Evolutionary conservation across 139 green algal species (phyloP), one percentile per base, ranked within the genome.

Genomic region (Coelastrella sp.): DNA sequence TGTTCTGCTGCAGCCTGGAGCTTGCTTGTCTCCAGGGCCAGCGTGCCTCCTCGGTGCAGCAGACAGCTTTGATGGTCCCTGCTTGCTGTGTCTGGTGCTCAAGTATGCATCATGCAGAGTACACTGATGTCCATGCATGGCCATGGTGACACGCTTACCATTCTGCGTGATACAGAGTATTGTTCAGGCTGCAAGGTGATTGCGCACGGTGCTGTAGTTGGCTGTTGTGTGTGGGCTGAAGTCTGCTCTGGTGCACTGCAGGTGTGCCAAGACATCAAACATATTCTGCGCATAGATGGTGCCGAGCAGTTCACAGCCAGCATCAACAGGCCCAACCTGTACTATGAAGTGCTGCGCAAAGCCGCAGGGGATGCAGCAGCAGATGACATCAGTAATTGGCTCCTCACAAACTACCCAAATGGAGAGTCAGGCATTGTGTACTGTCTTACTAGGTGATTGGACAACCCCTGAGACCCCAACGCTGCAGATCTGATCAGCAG

Each of bases 351-450:
- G 32, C 30, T 34, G 27, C 64, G 48, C 30, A 93, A 93, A 83
- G 79, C 89, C 5, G 83, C 68, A 0, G 62, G 37, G 4, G 38
- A 68, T 9, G 88, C 86, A 13, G 66, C 85, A 30, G 75, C 67
- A 25, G 40, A 53, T 0, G 86, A 89, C 68, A 91, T 96, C 23
- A 84, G 89, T 5, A 73, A 35, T 1, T 96, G 91, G 90, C 83
- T 96, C 25, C 19, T 17, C 4, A 25, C 53, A 45, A 88, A 93
- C 79, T 92, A 90, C 40, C 53, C 57, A 17, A 34, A 38, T 0
- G 79, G 85, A 6, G 62, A 89, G 4, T 93, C 87, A 0, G 96
- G 96, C 78, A 98, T 99, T 53, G 93, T 99, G 50, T 99, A 99
- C 90, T 96, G 92, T 87, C 85, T 98, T 32, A 95, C 92, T 0